Evolutionary conservation across 129 eudicot genomes (phyloP), one percentile per base, ranked within the genome.

Genomic region (Tagetes patula): DNA sequence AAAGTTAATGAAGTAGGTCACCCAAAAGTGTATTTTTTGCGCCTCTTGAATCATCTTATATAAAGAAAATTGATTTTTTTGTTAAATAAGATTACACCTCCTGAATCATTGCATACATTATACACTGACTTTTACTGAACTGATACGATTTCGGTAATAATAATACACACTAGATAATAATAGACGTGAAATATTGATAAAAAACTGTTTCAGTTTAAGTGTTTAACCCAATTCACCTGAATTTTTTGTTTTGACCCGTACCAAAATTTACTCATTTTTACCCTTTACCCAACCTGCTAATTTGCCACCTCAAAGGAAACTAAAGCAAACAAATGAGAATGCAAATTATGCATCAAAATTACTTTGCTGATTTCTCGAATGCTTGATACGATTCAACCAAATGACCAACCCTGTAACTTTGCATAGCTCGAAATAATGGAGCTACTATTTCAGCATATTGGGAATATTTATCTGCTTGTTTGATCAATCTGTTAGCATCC

Each of bases 311-410:
- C 50, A 39, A 4, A 70, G 30, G 52, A 46, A 66, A 42, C 50
- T 65, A 40, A 76, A 50, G 58, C 46, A 65, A 20, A 61, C 6
- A n/a, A 5, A 65, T 33, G 43, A 47, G 33, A 65, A 76, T 9
- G 38, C 14, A 71, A 60, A 75, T n/a, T 67, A 63, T 74, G 53
- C 39, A 41, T 0, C 20, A 33, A 45, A 77, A 82, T 11, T 90
- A 94, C 98, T 87, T 90, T 52, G 99, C 86, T 13, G 89, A 88
- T 83, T 95, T 95, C 65, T 90, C 99, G 39, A 85, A 95, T 43
- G 99, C 96, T 60, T 84, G 80, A 79, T 90, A 95, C 0, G 96
- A 81, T 53, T 95, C 97, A 74, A 82, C 94, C 79, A 95, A 70
- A 73, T 86, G 85, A 31, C 81, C 83, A 3, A 85, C 70, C 63